Conservation (phyloP, 2,329 filamentous ascomycete species). For the Botrytis medusae region DNA sequence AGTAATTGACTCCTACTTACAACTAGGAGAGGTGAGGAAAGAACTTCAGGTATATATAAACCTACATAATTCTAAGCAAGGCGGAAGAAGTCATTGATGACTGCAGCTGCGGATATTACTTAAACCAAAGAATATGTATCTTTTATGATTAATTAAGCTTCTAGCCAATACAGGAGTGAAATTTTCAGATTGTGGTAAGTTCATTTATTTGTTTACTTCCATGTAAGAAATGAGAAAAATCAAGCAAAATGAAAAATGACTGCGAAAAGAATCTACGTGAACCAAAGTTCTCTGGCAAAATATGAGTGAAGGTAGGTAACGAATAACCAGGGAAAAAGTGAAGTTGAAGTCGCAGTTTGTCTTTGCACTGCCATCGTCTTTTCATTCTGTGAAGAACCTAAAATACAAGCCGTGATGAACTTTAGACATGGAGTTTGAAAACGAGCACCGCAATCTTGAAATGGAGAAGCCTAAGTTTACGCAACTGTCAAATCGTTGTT, state of each 20-base stretch:
- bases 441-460: accelerated
- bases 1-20: accelerated
- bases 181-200: not conserved
- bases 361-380: not conserved
- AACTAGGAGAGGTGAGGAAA: accelerated
- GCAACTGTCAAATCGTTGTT: not conserved
- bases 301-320: too few species aligned
- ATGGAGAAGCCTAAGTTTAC: not conserved
- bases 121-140: not conserved
- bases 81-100: accelerated
- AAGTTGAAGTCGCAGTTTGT: not conserved
- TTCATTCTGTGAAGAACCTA: too few species aligned
- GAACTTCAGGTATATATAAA: not conserved
- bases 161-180: not conserved
- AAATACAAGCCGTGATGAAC: not conserved
- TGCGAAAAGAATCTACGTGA: too few species aligned
- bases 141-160: not conserved
- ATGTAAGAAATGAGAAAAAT: not conserved
- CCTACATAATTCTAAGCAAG: not conserved
- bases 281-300: not conserved
- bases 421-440: not conserved
- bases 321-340: not conserved
- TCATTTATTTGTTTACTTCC: not conserved
- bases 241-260: not conserved
- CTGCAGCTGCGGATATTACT: accelerated